Evolutionary conservation across 805 yeast species (phyloP), one percentile per base, ranked within the genome.

Genomic region (Pichia nakasei): DNA sequence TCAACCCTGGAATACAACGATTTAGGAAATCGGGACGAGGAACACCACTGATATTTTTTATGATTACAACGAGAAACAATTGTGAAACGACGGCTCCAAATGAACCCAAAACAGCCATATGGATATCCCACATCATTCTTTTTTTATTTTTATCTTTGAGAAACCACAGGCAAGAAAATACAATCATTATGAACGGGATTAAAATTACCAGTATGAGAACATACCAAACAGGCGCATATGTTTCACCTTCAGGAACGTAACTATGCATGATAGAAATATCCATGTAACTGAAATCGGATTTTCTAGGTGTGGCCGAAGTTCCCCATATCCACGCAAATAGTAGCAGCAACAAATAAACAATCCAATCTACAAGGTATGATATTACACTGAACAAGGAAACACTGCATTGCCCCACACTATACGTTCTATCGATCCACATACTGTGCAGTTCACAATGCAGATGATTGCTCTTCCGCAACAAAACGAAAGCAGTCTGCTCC

Each of bases 11-110:
- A 3, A 58, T 44, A 50, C 81, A 76, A 38, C 82, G 58, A 19
- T 66, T 63, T 21, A 76, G 53, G 52, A 76, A 67, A 51, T 76
- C 82, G 0, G 81, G 81, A 41, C 80, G 58, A 18, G 70, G 76
- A 2, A 43, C 29, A 5, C 78, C 80, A 27, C 74, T 52, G 27
- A 55, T 56, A 53, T 74, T 73, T 57, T 77, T 76, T 43, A 77
- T 55, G 9, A 73, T 53, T 35, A 68, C 63, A 3, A 72, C 71
- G 8, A 66, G 48, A 39, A 66, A 43, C 20, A 68, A 51, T 45
- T 70, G 74, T 18, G 61, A 52, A 0, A 71, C 53, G 34, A 63
- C 57, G 8, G 69, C 58, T 1, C 69, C 75, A 36, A 63, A 39
- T 22, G 69, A 49, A 6, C 65, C 64, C 38, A 69, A 50, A 3